Conservation (phyloP, 805 yeast species). For the Alloascoidea hylecoeti region DNA sequence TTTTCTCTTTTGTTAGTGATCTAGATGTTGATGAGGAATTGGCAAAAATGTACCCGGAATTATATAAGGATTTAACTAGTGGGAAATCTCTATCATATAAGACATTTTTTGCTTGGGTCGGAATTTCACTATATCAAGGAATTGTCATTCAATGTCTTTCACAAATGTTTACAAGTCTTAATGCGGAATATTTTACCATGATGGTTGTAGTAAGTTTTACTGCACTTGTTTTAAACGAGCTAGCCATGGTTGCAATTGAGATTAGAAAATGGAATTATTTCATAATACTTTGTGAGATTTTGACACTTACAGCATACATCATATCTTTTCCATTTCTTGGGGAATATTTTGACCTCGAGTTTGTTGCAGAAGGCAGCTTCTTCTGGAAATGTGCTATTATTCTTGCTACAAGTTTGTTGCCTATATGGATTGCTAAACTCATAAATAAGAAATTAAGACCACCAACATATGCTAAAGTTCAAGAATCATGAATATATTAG, state of each 20-base stretch:
- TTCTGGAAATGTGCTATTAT: constrained; percentile 58
- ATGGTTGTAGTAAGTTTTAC: constrained; percentile 86
- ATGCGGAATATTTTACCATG: constrained; percentile 34
- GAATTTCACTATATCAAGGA: constrained; percentile 87
- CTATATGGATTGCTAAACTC: constrained; percentile 79
- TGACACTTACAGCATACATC: constrained; percentile 53
- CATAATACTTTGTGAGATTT: constrained; percentile 61
- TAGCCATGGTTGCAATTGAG: constrained; percentile 87
- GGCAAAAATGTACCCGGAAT: constrained; percentile 85
- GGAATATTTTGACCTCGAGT: constrained; percentile 74
- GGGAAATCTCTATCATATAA: constrained; percentile 78
- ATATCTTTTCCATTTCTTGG: constrained; percentile 70
- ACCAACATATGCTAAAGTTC: constrained; percentile 95
- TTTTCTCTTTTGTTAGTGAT: constrained; percentile 82
- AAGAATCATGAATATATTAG: constrained; percentile 35
- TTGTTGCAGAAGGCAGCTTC: constrained; percentile 42
- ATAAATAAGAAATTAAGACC: constrained; percentile 71
- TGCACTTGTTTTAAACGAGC: constrained; percentile 68
- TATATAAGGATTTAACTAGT: constrained; percentile 80
- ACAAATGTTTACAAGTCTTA: constrained; percentile 60
- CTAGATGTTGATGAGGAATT: constrained; percentile 82
- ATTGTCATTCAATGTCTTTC: constrained; percentile 68
- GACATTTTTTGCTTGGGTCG: constrained; percentile 86
- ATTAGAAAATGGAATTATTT: constrained; percentile 81
- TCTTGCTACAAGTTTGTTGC: constrained; percentile 58